Percentiles rank a stretch among this genome's conserved stretches.
phyloP scores from a whole-genome alignment of 257 asterid species.

The Parsonsia alboflavescens region DNA sequence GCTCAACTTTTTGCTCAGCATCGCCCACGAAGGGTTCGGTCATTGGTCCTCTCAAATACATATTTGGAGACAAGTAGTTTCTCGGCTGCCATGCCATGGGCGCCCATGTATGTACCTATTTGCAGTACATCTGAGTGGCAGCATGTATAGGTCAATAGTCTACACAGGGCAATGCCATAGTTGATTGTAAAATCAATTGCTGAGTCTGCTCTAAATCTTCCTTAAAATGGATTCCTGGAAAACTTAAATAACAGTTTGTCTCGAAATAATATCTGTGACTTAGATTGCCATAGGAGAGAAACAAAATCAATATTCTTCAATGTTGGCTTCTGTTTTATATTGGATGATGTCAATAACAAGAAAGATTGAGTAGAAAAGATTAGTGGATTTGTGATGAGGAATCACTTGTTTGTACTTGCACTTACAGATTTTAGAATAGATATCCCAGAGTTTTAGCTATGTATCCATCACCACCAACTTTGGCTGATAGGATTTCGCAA shows the following conservation, averaged over 20 bases:
- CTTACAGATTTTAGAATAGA: neutral
- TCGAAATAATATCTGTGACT: neutral
- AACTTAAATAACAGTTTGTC: constrained; percentile 1
- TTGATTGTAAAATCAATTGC: neutral
- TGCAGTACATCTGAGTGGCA: neutral
- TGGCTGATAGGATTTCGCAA: no score
- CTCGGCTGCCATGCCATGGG: constrained; percentile 96
- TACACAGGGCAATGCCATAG: neutral
- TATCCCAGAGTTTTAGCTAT: neutral
- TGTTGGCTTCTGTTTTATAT: neutral
- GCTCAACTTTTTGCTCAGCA: constrained; percentile 97
- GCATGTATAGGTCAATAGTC: constrained; percentile 1
- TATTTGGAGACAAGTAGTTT: constrained; percentile 85
- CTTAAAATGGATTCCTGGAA: neutral
- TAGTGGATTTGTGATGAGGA: neutral
- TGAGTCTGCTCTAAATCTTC: constrained; percentile 1
- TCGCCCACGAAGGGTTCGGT: constrained; percentile 92
- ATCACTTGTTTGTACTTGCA: neutral
- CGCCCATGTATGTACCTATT: constrained; percentile 66
- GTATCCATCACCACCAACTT: neutral
- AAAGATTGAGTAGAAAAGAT: neutral
- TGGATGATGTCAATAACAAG: neutral
- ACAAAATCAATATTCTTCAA: neutral
- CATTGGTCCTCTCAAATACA: constrained; percentile 89
- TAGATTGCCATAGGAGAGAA: neutral